phyloP scores from a whole-genome alignment of 176 grass and related monocot genomes.

The Typha latifolia region DNA sequence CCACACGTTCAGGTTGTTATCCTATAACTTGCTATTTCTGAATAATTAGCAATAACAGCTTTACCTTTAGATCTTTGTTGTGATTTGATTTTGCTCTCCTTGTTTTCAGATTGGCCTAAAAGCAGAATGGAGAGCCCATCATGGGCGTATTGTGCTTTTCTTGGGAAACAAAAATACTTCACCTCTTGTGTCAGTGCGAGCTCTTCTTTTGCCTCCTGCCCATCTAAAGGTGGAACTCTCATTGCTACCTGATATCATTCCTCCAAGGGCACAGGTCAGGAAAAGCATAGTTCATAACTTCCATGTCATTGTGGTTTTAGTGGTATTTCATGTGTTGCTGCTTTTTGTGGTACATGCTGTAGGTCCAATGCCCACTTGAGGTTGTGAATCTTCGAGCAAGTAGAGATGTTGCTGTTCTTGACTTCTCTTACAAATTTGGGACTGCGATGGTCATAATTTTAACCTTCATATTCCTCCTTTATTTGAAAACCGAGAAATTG shows the following conservation, averaged over 20 bases:
- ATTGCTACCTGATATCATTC: constrained; percentile 77
- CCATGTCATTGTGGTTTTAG: constrained; percentile 6
- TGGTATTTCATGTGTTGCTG: background rate
- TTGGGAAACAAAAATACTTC: constrained; percentile 93
- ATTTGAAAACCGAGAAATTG: constrained; percentile 5
- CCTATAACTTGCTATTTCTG: background rate
- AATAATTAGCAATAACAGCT: background rate
- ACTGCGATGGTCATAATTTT: constrained; percentile 40
- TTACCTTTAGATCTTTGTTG: constrained; percentile 1
- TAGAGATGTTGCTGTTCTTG: constrained; percentile 95
- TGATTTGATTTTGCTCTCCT: constrained; percentile 5
- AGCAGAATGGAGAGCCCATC: constrained; percentile 88
- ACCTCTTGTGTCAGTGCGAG: constrained; percentile 51
- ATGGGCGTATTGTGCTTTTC: constrained; percentile 87
- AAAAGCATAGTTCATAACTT: constrained; percentile 8
- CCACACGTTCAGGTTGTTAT: constrained; percentile 73
- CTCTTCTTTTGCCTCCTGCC: constrained; percentile 67
- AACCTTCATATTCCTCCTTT: constrained; percentile 10
- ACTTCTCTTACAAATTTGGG: constrained; percentile 95
- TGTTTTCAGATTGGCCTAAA: constrained; percentile 84
- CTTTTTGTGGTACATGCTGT: constrained; percentile 7
- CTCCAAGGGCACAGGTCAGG: constrained; percentile 90
- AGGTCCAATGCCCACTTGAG: constrained; percentile 98
- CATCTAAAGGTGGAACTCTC: constrained; percentile 87
- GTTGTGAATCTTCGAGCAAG: constrained; percentile 78